Conservation (phyloP, 169 alveolate genomes). For the Babesia divergens region DNA sequence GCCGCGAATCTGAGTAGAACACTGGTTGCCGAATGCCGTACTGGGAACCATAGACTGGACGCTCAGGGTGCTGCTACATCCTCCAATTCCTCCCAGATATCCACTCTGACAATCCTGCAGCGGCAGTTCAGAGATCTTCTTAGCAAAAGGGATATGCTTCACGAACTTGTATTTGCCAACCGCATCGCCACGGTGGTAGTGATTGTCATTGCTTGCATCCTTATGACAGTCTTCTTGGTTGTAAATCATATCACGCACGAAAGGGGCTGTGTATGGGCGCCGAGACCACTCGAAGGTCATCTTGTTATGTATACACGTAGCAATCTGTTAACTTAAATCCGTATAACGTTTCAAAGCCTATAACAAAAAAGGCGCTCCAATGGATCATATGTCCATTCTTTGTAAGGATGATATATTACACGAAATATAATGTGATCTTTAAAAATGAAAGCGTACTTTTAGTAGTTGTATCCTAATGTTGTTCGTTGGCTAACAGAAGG, state of each 20-base stretch:
- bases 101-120: slow-evolving; percentile 33
- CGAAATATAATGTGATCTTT: no score
- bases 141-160: slow-evolving; percentile 51
- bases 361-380: no score
- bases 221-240: slow-evolving; percentile 16
- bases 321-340: no score
- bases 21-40: slow-evolving; percentile 62
- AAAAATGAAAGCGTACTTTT: no score
- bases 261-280: slow-evolving; percentile 68
- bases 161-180: slow-evolving; percentile 19
- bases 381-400: no score
- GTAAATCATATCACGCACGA: slow-evolving; percentile 52
- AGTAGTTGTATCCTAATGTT: no score
- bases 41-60: slow-evolving; percentile 58
- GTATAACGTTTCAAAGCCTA: no score
- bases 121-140: slow-evolving; percentile 30
- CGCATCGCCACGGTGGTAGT: slow-evolving; percentile 12
- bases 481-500: no score
- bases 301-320: no score
- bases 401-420: no score
- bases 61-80: slow-evolving; percentile 59
- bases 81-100: slow-evolving; percentile 51
- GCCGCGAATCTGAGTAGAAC: slow-evolving; percentile 50
- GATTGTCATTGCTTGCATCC: not conserved
- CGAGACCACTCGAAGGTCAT: slow-evolving; percentile 59